Conservation (phyloP, 139 green algal species). For the Astrephomene gubernaculifera region DNA sequence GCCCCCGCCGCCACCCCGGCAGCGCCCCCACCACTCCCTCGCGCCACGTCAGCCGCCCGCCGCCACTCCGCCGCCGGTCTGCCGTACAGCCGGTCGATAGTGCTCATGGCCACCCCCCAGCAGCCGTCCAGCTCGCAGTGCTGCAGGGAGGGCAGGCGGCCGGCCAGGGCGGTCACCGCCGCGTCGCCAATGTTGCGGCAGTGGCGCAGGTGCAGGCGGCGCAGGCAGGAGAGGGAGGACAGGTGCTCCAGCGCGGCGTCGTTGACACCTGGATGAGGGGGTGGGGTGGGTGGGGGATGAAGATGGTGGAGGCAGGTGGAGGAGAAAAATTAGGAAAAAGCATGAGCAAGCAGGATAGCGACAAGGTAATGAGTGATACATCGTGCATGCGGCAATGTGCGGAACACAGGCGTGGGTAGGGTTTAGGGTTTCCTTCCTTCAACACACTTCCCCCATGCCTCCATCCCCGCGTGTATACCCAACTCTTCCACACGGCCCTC, state of each 20-base stretch:
- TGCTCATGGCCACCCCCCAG: constrained; percentile 25
- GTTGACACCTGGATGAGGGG: constrained; percentile 15
- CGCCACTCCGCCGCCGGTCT: constrained; percentile 23
- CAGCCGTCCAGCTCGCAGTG: constrained; percentile 34
- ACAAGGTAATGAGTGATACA: too few species aligned
- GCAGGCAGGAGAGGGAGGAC: constrained; percentile 7
- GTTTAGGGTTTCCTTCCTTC: too few species aligned
- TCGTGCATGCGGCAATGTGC: too few species aligned
- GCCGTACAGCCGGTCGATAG: constrained; percentile 34
- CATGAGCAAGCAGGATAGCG: too few species aligned
- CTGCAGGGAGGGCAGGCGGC: not conserved
- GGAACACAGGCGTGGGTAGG: too few species aligned
- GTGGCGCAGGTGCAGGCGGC: constrained; percentile 21
- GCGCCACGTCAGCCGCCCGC: not conserved
- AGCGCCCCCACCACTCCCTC: not conserved
- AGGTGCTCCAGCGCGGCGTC: not conserved
- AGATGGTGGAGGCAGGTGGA: not conserved
- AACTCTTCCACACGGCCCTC: too few species aligned
- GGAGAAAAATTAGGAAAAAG: not conserved
- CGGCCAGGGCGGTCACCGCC: not conserved
- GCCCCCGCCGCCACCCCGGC: not conserved
- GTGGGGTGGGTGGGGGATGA: not conserved
- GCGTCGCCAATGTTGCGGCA: constrained; percentile 31
- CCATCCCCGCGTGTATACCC: too few species aligned
- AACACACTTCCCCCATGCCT: too few species aligned